Evolutionary conservation across 805 yeast genomes (phyloP), one percentile per base, ranked within the genome.

Genomic region (Zygoascus flipseniorum): DNA sequence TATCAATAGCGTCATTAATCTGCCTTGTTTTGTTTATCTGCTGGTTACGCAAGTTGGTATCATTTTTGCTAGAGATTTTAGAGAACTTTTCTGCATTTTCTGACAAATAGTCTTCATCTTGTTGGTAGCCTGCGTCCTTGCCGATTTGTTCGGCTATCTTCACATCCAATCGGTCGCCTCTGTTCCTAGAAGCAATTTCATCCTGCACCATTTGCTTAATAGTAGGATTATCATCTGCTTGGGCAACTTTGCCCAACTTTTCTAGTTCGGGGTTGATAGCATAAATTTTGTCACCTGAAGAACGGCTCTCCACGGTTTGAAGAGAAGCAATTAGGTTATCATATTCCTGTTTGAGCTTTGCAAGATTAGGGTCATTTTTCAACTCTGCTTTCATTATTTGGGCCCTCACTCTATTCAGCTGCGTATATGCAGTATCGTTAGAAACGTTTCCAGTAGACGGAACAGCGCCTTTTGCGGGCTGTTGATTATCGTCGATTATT

Each of bases 31-130:
- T 55, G 2, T 59, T 59, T 14, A 69, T 57, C 19, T 66, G 65
- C 45, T 62, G 65, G 49, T 61, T 65, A 32, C 57, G 59, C 43
- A 69, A 55, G 47, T 72, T 66, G 8, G 69, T 56, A 23, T 65
- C 63, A 13, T 39, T 23, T 16, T 60, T 58, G 19, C 63, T 58
- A 10, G 67, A 57, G 16, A 69, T 54, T 16, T 58, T 51, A 0
- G 79, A 73, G 9, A 76, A 62, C 41, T 62, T 62, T 0, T 64
- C 63, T 0, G 77, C 72, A 43, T 69, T 67, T 6, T 75, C 78
- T 51, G 74, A 77, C 49, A 73, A 72, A 43, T 70, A 69, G 43
- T 76, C 80, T 44, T 71, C 52, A 50, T 74, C 77, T n/a, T 65
- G 62, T 16, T 65, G 63, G 57, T 64, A 76, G 16, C 60, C 65